Percentiles rank a stretch among this genome's conserved stretches.
Evolutionary conservation across 2,329 filamentous ascomycete species (phyloP).

Genomic region (Fusarium metavorans): DNA sequence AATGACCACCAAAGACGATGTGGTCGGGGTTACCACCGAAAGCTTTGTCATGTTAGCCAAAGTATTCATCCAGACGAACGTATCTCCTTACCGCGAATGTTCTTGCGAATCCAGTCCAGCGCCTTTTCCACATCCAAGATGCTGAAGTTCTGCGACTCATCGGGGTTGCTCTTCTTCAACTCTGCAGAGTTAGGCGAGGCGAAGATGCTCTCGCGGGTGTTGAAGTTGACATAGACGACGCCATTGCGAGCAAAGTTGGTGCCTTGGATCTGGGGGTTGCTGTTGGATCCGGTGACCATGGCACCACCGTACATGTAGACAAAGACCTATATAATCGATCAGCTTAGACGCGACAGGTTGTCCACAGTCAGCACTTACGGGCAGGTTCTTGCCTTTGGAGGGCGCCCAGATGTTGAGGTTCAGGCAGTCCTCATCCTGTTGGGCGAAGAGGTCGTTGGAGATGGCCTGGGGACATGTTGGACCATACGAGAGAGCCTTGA

Average conservation of each 20-base stretch:
- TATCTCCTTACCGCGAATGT: slow-evolving; percentile 32
- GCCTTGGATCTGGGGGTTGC: slow-evolving; percentile 54
- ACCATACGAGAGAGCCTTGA: slow-evolving; percentile 34
- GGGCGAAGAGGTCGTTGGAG: slow-evolving; percentile 22
- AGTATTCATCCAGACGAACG: neutral
- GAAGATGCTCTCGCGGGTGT: slow-evolving; percentile 57
- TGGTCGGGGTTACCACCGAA: slow-evolving; percentile 60
- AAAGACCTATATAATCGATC: slow-evolving; percentile 32
- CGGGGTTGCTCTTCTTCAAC: slow-evolving; percentile 35
- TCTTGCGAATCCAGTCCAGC: slow-evolving; percentile 42
- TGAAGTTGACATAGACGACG: slow-evolving; percentile 54
- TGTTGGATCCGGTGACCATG: slow-evolving; percentile 50
- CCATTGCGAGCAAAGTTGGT: slow-evolving; percentile 53
- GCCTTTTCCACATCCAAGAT: slow-evolving; percentile 43
- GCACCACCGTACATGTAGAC: slow-evolving; percentile 58
- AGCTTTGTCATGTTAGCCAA: slow-evolving; percentile 38
- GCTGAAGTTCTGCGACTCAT: slow-evolving; percentile 43
- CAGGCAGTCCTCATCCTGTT: slow-evolving; percentile 55
- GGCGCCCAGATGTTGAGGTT: slow-evolving; percentile 56
- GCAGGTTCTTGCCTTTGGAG: slow-evolving; percentile 39
- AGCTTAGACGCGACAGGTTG: neutral
- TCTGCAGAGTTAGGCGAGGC: slow-evolving; percentile 58
- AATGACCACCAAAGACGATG: slow-evolving; percentile 58
- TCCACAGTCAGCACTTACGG: slow-evolving; percentile 31
- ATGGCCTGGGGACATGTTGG: slow-evolving; percentile 42